Conservation (phyloP, 192 early-diverging fungal genomes). For the Coemansia aciculifera region DNA sequence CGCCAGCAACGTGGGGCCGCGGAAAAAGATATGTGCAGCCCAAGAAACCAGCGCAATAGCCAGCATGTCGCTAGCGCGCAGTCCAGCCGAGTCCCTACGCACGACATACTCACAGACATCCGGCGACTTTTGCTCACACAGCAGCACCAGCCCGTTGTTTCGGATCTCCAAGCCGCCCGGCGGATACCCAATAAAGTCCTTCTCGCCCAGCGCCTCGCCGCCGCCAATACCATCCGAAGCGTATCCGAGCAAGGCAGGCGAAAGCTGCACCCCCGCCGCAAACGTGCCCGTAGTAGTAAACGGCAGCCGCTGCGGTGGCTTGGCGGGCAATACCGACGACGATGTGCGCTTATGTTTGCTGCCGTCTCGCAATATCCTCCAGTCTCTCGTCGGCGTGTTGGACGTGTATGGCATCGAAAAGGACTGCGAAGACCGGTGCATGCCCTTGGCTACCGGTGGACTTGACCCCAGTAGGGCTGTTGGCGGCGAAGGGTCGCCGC, state of each 20-base stretch:
- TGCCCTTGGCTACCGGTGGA: background rate
- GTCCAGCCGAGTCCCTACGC: constrained; percentile 26
- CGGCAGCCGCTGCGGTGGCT: constrained; percentile 21
- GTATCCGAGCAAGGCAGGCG: background rate
- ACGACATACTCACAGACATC: constrained; percentile 47
- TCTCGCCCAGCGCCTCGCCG: background rate
- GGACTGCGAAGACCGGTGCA: constrained; percentile 42
- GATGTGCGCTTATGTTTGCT: constrained; percentile 48
- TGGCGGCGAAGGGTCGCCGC: constrained; percentile 12
- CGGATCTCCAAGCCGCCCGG: constrained; percentile 43
- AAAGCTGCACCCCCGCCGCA: background rate
- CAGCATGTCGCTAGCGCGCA: constrained; percentile 33
- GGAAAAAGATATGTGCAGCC: constrained; percentile 50
- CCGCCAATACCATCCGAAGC: background rate
- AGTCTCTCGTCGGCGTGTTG: constrained; percentile 21
- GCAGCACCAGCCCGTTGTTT: constrained; percentile 30
- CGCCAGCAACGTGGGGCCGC: constrained; percentile 31
- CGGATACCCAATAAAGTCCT: constrained; percentile 48
- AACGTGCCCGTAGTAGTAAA: constrained; percentile 20
- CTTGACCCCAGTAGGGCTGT: background rate
- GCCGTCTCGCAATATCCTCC: constrained; percentile 28
- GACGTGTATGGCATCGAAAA: constrained; percentile 30
- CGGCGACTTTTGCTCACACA: constrained; percentile 49
- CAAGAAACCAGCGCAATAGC: constrained; percentile 47
- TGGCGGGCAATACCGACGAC: constrained; percentile 26